phyloP scores from a whole-genome alignment of 2,329 filamentous ascomycete genomes.

The Clarireedia homoeocarpa region DNA sequence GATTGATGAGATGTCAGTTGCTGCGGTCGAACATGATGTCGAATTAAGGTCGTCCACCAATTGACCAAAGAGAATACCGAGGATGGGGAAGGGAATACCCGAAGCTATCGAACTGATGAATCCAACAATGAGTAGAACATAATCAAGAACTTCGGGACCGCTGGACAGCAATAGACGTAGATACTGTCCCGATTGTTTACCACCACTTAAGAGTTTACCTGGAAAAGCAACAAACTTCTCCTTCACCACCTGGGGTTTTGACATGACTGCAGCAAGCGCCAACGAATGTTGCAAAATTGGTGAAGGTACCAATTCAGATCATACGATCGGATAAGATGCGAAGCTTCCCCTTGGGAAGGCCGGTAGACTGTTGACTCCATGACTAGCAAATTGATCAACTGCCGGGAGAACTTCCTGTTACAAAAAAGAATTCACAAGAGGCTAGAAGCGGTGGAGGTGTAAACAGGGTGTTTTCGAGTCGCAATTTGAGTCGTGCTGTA shows the following conservation, averaged over 20 bases:
- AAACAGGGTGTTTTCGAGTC: too few species aligned
- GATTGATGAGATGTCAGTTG: not conserved
- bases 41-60: constrained; percentile 54
- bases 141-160: not conserved
- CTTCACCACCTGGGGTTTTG: not conserved
- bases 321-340: not conserved
- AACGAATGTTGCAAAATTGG: not conserved
- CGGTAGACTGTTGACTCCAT: not conserved
- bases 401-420: not conserved
- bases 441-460: not conserved
- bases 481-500: not conserved
- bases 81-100: constrained; percentile 55
- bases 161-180: not conserved
- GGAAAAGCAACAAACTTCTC: not conserved
- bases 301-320: not conserved
- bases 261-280: not conserved
- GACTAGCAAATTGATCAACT: not conserved
- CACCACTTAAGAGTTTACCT: not conserved
- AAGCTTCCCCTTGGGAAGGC: not conserved
- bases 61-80: constrained; percentile 57
- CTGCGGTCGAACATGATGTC: constrained; percentile 31
- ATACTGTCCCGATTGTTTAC: constrained; percentile 2
- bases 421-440: not conserved
- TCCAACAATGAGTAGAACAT: not conserved
- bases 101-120: constrained; percentile 35